phyloP scores from a whole-genome alignment of 495 filamentous ascomycete species.

The Letharia columbiana region DNA sequence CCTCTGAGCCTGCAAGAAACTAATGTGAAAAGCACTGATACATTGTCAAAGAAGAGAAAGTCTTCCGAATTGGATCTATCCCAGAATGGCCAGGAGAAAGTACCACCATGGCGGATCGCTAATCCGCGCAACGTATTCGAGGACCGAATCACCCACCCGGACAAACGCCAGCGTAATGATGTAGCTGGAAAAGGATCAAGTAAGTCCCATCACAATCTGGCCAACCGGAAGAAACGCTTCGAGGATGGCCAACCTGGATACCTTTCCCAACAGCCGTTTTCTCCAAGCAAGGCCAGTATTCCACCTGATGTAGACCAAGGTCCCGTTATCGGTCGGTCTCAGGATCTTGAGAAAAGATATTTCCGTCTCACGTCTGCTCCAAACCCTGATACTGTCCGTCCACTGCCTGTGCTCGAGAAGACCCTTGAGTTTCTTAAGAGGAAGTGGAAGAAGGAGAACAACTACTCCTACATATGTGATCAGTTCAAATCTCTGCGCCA shows the following conservation, averaged over 20 bases:
- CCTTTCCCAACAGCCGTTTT: conserved; percentile 38
- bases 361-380: conserved; percentile 87
- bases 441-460: conserved; percentile 89
- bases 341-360: conserved; percentile 85
- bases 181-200: conserved; percentile 49
- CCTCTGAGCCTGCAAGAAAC: conserved; percentile 22
- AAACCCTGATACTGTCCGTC: conserved; percentile 77
- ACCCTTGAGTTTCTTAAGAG: conserved; percentile 82
- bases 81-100: conserved; percentile 36
- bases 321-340: conserved; percentile 77
- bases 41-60: conserved; percentile 64
- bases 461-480: conserved; percentile 96
- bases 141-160: conserved; percentile 63
- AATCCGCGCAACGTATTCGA: conserved; percentile 57
- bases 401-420: conserved; percentile 67
- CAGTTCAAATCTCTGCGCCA: conserved; percentile 98
- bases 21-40: conserved; percentile 26
- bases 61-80: conserved; percentile 50
- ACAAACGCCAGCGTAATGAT: conserved; percentile 53
- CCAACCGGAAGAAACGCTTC: conserved; percentile 83
- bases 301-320: conserved; percentile 54
- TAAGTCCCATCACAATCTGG: conserved; percentile 84
- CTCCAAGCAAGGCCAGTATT: conserved; percentile 49
- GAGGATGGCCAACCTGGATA: conserved; percentile 38
- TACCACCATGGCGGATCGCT: conserved; percentile 62